Base-by-base conservation (phyloP, 176 grass and related monocot genomes). In the Saccharum officinarum region DNA sequence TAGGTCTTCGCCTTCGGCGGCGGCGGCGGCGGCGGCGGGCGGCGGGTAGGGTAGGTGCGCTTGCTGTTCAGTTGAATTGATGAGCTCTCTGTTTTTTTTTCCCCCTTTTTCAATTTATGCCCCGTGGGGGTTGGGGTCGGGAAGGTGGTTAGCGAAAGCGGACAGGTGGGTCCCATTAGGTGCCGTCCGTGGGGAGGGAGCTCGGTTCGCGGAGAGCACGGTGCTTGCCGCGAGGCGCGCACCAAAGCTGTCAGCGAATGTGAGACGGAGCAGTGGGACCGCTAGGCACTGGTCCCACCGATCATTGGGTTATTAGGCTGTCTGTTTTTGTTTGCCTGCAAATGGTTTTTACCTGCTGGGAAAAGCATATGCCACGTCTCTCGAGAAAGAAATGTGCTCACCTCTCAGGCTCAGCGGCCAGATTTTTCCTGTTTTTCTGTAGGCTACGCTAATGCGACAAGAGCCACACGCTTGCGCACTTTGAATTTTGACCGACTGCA, bases 361-460 rank as follows among this genome's bases (percentile, higher is more conserved):
- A 82, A 85, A 85, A 44, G 78, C 78, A 86, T 90, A 46, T 66
- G 79, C 65, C 22, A 42, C 69, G 40, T 45, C n/a, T 44, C 17
- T 20, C 8, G 38, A 67, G 40, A 49, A 49, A 28, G 42, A 74
- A 86, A 11, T 60, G 20, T 60, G 22, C 54, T n/a, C 50, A 50
- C 47, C 3, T 15, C 15, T 82, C 50, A 34, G n/a, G 41, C 46
- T 65, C 15, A 11, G 22, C 20, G 5, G 14, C 1, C 0, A 41
- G 76, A 80, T 76, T 63, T 80, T 64, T 12, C 22, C 1, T 2
- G 40, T 6, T 69, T 70, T 36, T 10, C n/a, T 14, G 34, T 9
- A 16, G 65, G 72, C 40, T 14, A 73, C 79, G 79, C 79, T 37
- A 70, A 69, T 6, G 39, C 47, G 62, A 69, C 44, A 75, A 70